phyloP scores from a whole-genome alignment of 106 monocot genomes.

The Phalaenopsis aphrodite region DNA sequence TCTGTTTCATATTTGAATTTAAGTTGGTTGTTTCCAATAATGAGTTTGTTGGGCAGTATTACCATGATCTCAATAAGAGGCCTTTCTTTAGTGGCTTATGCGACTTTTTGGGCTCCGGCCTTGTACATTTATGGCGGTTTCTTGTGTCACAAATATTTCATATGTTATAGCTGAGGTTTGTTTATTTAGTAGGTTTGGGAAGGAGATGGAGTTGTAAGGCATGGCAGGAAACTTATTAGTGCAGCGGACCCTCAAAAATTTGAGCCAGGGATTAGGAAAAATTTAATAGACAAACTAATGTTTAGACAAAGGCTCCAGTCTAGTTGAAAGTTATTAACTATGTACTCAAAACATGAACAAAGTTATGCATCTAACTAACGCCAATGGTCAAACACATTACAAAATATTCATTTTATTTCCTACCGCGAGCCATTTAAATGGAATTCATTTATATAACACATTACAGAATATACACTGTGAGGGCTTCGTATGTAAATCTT shows the following conservation, averaged over 20 bases:
- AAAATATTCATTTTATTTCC: too few relatives aligned
- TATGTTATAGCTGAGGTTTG: not conserved
- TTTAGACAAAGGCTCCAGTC: too few relatives aligned
- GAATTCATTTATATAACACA: too few relatives aligned
- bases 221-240: constrained; percentile 94
- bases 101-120: constrained; percentile 93
- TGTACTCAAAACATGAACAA: too few relatives aligned
- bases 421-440: too few relatives aligned
- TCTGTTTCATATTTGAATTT: too few relatives aligned
- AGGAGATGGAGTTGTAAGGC: constrained; percentile 95
- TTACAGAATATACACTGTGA: too few relatives aligned
- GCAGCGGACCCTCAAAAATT: constrained; percentile 93
- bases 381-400: too few relatives aligned
- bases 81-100: constrained; percentile 93
- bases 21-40: constrained; percentile 78
- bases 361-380: too few relatives aligned
- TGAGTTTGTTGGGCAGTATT: constrained; percentile 88
- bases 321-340: too few relatives aligned
- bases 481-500: too few relatives aligned
- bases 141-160: not conserved
- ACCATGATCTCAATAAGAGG: constrained; percentile 87
- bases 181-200: constrained; percentile 73
- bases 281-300: too few relatives aligned
- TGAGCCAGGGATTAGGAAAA: constrained; percentile 55
- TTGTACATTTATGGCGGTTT: constrained; percentile 32